A percentile compares a stretch with the other conserved stretches of the same genome.
phyloP scores from a whole-genome alignment of 1,284 basidiomycete species.

The Clitocybe nebularis region DNA sequence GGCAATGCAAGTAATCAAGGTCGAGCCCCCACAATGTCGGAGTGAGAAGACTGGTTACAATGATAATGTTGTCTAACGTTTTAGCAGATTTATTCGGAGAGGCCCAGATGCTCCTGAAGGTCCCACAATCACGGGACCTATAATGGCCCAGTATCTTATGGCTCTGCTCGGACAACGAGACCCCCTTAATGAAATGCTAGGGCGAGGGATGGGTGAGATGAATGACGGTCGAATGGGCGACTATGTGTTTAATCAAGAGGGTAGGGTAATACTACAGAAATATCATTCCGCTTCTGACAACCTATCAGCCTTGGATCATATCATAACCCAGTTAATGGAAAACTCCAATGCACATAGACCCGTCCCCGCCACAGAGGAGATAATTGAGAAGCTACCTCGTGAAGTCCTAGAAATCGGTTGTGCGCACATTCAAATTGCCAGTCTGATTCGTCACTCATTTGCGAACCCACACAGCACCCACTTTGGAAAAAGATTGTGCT shows the following conservation, averaged over 20 bases:
- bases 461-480: conserved; percentile 35
- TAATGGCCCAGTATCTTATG: conserved; percentile 72
- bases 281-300: conserved; percentile 7
- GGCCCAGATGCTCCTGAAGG: conserved; percentile 23
- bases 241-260: conserved; percentile 82
- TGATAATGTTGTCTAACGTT: conserved; percentile 10
- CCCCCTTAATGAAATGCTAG: conserved; percentile 38
- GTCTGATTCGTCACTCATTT: conserved; percentile 5
- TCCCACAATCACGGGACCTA: conserved; percentile 47
- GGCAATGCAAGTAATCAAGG: conserved; percentile 11
- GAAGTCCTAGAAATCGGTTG: conserved; percentile 60
- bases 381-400: conserved; percentile 57
- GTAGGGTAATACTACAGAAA: conserved; percentile 28
- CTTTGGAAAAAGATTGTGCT: conserved; percentile 68
- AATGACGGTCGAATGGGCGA: conserved; percentile 66
- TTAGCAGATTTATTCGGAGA: conserved; percentile 33
- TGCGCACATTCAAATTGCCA: conserved; percentile 30
- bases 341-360: conserved; percentile 62
- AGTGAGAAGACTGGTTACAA: conserved; percentile 33
- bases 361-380: conserved; percentile 71
- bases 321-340: conserved; percentile 76
- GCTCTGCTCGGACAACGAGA: conserved; percentile 51
- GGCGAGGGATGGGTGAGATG: conserved; percentile 28
- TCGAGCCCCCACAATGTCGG: conserved; percentile 41
- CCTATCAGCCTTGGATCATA: conserved; percentile 65